Base-by-base conservation (phyloP, 1,284 basidiomycete species). In the Lentinula novae-zelandiae region DNA sequence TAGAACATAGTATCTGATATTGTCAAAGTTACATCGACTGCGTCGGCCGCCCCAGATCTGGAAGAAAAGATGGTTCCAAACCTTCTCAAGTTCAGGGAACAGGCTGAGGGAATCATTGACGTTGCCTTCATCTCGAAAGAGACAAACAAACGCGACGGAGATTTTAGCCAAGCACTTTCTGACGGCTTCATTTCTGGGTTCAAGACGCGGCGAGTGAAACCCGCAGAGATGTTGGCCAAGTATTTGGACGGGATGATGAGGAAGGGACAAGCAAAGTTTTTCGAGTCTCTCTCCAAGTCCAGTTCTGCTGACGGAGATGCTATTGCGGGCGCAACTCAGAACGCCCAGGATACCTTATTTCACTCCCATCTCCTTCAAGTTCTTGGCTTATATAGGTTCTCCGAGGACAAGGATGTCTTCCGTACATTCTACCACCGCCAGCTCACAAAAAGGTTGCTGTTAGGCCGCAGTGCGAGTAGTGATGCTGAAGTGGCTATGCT, bases 201-300 rank as follows among this genome's bases (percentile, higher is more conserved):
- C 77, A 91, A 90, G 69, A 81, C 83, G 27, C 82, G 95, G 22
- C 86, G 87, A 59, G 91, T 89, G 69, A 95, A 92, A 65, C 95
- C 95, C 4, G 96, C 96, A 0, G 96, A 98, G 75, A 89, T 96
- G 83, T 92, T 97, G 61, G 96, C 97, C 10, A 95, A 94, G 71
- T 87, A 92, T 70, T 78, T 98, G 46, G 96, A 98, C 73, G 82
- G 81, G 51, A 84, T 90, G 42, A 90, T 98, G 86, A 84, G 94
- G 48, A 86, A 85, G 61, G 95, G 96, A 0, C 93, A 95, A 72
- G 87, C 87, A 53, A 56, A 56, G n/a, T 56, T 56, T 36, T 15
- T 46, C 6, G 40, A 56, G 40, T 44, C 54, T n/a, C 42, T 48
- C 9, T 44, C 54, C 54, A 46, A 44, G 27, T 46, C 40, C 31